These are phyloP conservation scores for Irpex sp. DNA, from an alignment of 1,284 basidiomycete genomes.

Conservation along the genomic window DNA sequence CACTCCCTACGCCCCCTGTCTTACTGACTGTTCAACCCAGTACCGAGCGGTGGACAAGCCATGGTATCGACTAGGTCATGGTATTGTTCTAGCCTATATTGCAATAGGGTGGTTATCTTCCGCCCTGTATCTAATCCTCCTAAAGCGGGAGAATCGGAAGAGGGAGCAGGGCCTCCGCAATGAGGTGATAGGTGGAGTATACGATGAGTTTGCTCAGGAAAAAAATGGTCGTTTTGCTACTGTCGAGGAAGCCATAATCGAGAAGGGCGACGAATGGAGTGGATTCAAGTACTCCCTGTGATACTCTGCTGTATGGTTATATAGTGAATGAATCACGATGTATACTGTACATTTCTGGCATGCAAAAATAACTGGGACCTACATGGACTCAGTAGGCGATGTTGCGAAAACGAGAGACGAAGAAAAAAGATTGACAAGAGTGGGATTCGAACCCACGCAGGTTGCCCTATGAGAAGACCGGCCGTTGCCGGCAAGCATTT, in stretches of 20 bases:
- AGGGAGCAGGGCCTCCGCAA: constrained; percentile 63
- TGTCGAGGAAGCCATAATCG: constrained; percentile 34
- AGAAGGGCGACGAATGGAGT: constrained; percentile 47
- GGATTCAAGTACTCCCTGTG: constrained; percentile 40
- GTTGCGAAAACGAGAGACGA: neutral
- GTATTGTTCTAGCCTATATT: constrained; percentile 69
- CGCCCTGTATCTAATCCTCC: constrained; percentile 38
- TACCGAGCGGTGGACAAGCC: constrained; percentile 66
- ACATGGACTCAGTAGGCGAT: neutral
- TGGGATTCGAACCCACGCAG: constrained; percentile 5
- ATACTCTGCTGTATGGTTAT: neutral
- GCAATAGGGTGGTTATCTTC: constrained; percentile 57
- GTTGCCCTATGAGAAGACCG: constrained; percentile 3
- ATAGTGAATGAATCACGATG: too few species aligned
- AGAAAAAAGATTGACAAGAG: constrained; percentile 4
- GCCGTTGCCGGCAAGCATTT: neutral
- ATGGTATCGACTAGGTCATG: constrained; percentile 68
- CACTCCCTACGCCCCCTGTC: neutral
- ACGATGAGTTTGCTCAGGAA: constrained; percentile 25
- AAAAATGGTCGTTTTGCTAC: constrained; percentile 37
- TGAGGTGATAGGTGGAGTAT: constrained; percentile 57
- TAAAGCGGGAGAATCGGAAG: constrained; percentile 58
- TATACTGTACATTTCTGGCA: too few species aligned
- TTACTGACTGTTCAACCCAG: constrained; percentile 25
- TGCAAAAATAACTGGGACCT: too few species aligned